Percentiles rank a stretch among this genome's conserved stretches.
phyloP scores from a whole-genome alignment of 441 rosid species.

The Arabidopsis hybrid region DNA sequence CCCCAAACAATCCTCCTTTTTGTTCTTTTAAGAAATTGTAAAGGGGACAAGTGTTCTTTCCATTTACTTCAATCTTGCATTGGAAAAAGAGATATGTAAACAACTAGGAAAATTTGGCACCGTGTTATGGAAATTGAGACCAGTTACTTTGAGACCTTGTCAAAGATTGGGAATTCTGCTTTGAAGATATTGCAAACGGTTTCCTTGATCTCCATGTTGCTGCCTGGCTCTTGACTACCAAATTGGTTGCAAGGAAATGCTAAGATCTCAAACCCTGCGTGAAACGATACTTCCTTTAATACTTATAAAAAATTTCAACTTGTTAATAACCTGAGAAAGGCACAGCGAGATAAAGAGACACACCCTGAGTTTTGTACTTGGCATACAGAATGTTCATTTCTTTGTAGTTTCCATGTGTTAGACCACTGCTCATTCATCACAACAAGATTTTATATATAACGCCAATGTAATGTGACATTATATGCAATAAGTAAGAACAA shows the following conservation, averaged over 20 bases:
- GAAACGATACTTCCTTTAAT: conserved; percentile 9
- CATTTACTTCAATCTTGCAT: conserved; percentile 83
- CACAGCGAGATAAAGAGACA: conserved; percentile 4
- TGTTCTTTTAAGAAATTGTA: conserved; percentile 81
- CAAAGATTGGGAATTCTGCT: conserved; percentile 94
- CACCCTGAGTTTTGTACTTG: conserved; percentile 78
- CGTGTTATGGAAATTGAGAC: neutral
- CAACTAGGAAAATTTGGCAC: neutral
- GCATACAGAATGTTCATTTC: conserved; percentile 80
- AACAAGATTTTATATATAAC: conserved; percentile 12
- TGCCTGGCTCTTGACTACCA: conserved; percentile 87
- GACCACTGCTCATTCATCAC: conserved; percentile 65
- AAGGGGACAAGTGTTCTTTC: conserved; percentile 72
- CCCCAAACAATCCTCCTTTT: conserved; percentile 77
- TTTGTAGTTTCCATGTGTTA: conserved; percentile 87
- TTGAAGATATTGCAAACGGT: conserved; percentile 74
- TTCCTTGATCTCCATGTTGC: conserved; percentile 73
- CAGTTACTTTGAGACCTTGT: conserved; percentile 57
- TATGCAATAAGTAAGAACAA: conserved; percentile 1
- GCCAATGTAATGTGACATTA: neutral
- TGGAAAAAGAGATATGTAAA: conserved; percentile 12
- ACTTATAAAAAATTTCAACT: neutral
- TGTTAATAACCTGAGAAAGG: conserved; percentile 14
- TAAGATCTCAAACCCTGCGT: conserved; percentile 80
- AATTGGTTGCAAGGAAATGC: conserved; percentile 98